Evolutionary conservation across 768 basidiomycete species (phyloP), one percentile per base, ranked within the genome.

Genomic region (Leucogyrophana mollusca): DNA sequence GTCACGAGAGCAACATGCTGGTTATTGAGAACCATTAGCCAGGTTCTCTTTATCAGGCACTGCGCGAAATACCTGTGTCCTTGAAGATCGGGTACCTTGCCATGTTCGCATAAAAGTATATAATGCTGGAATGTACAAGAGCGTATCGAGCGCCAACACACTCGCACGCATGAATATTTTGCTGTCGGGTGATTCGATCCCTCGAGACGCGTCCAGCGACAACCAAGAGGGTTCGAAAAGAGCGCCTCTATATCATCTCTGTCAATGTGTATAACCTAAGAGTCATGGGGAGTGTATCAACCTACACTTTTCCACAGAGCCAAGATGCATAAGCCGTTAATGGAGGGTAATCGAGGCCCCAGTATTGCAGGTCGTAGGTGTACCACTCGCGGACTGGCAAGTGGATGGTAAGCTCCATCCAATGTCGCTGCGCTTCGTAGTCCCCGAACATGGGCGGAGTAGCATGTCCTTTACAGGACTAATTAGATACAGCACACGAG

Each of bases 261-360:
- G 20, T 14, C 27, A 40, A 41, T 43, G 35, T 32, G 45, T 37
- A 45, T 44, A 3, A 14, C 11, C 30, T 23, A 42, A 23, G 9
- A 22, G 18, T 33, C 59, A 65, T 23, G 64, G 58, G 6, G n/a
- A n/a, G n/a, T n/a, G n/a, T n/a, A n/a, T n/a, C 60, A 72, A 52
- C 87, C 52, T 53, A 91, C 90, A 90, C 62, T 38, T 76, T 62
- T 6, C 90, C 90, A 60, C 85, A 92, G 40, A 89, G 24, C 86
- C 87, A 94, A 13, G 90, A 92, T 23, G 84, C 73, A 58, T 94
- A 95, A 3, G 91, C 94, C 3, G 94, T 96, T 51, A 96, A 58
- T 3, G 94, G 94, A 3, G 94, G 94, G 68, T 97, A 97, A 66
- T 97, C 94, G 41, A 97, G 73, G 0, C 91, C 91, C 94, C 94